A percentile compares a stretch with the other conserved stretches of the same genome.
Conservation (phyloP, 306 rosid species). For the Vigna mungo region DNA sequence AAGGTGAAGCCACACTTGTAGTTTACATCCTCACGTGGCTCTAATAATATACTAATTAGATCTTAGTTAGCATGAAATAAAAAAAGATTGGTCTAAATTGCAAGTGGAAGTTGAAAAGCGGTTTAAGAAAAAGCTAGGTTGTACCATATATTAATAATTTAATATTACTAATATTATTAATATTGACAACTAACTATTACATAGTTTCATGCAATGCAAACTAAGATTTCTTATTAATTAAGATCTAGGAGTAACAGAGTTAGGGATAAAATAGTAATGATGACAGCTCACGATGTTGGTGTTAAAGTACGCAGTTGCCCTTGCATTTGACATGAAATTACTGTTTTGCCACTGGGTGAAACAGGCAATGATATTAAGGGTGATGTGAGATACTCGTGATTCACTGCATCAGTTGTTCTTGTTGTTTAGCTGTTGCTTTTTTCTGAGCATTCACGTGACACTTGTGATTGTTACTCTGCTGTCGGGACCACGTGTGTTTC, state of each 20-base stretch:
- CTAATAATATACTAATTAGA: not conserved
- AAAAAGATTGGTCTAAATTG: not conserved
- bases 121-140: constrained; percentile 16
- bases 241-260: constrained; percentile 32
- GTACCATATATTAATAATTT: constrained; percentile 14
- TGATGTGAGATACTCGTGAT: constrained; percentile 67
- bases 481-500: not conserved
- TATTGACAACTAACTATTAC: not conserved
- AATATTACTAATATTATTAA: not conserved
- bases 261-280: constrained; percentile 42
- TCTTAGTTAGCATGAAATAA: not conserved
- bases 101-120: constrained; percentile 36
- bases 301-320: constrained; percentile 1
- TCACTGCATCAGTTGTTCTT: constrained; percentile 15
- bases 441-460: constrained; percentile 50
- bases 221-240: constrained; percentile 42
- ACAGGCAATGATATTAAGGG: constrained; percentile 38
- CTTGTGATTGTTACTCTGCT: constrained; percentile 58
- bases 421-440: not conserved
- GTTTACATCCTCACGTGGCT: constrained; percentile 41
- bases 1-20: constrained; percentile 24
- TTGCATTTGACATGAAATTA: not conserved
- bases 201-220: constrained; percentile 35
- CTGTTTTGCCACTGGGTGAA: constrained; percentile 38
- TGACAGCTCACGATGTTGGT: constrained; percentile 28